Percentiles rank a stretch among this genome's conserved stretches.
Conservation (phyloP, 441 rosid species). For the Pelargonium myrrhifolium region DNA sequence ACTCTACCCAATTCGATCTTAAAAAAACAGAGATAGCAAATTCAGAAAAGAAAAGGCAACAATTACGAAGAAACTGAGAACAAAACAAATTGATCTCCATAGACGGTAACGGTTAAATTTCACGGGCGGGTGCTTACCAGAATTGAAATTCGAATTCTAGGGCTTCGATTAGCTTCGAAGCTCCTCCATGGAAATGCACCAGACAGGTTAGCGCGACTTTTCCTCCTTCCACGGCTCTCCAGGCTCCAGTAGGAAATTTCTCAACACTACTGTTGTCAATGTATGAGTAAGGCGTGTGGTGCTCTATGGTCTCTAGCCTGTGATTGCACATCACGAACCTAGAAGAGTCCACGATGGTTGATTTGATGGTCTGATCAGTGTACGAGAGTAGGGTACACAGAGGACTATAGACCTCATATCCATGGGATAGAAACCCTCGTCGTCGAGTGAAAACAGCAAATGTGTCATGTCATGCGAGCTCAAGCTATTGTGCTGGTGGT, state of each 20-base stretch:
- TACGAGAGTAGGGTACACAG: neutral
- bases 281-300: neutral
- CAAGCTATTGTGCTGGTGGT: no score
- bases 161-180: neutral
- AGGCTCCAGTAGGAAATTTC: neutral
- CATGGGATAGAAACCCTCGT: neutral
- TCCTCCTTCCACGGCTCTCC: neutral
- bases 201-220: neutral
- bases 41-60: neutral
- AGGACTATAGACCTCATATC: neutral
- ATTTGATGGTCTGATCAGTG: neutral
- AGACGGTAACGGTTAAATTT: neutral
- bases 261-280: neutral
- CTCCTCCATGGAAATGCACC: neutral
- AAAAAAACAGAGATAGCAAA: neutral
- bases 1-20: neutral
- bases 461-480: no score
- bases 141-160: neutral
- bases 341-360: neutral
- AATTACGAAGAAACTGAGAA: neutral
- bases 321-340: neutral
- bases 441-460: neutral
- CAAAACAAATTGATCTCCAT: neutral
- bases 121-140: slow-evolving; percentile 1
- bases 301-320: neutral